These are phyloP conservation scores for Stereocaulon alpinum DNA, from an alignment of 495 filamentous ascomycete genomes.

Conservation along the genomic window DNA sequence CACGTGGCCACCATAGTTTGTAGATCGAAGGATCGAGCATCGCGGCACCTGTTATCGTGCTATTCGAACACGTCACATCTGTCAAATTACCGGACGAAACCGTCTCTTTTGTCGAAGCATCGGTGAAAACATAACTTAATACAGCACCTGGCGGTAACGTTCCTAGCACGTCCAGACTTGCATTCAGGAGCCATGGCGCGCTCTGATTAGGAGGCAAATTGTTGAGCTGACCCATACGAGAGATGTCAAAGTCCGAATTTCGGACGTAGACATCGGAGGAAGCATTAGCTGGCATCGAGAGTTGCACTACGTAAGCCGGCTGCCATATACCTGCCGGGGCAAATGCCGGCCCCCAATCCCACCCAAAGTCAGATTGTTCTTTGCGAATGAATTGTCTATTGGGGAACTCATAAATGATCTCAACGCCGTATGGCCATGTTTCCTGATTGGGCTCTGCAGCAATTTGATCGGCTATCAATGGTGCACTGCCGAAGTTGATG, in stretches of 20 bases:
- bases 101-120: slow-evolving; percentile 35
- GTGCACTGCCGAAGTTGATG: slow-evolving; percentile 48
- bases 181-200: slow-evolving; percentile 58
- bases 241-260: slow-evolving; percentile 52
- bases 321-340: slow-evolving; percentile 58
- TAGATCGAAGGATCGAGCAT: slow-evolving; percentile 36
- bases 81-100: slow-evolving; percentile 35
- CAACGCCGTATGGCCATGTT: slow-evolving; percentile 39
- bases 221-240: slow-evolving; percentile 50
- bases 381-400: slow-evolving; percentile 57
- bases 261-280: slow-evolving; percentile 39
- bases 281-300: slow-evolving; percentile 21
- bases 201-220: slow-evolving; percentile 49
- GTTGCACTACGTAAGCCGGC: slow-evolving; percentile 49
- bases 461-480: slow-evolving; percentile 43
- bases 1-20: slow-evolving; percentile 55
- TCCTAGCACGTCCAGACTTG: slow-evolving; percentile 54
- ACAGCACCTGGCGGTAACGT: slow-evolving; percentile 36
- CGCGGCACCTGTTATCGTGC: slow-evolving; percentile 42
- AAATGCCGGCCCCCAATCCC: slow-evolving; percentile 63
- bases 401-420: slow-evolving; percentile 42
- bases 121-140: slow-evolving; percentile 45
- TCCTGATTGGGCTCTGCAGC: slow-evolving; percentile 45
- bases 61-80: slow-evolving; percentile 35
- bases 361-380: slow-evolving; percentile 61